Percentiles rank a stretch among this genome's conserved stretches.
Conservation (phyloP, 1,284 basidiomycete species). For the Leccinum pachyderme region DNA sequence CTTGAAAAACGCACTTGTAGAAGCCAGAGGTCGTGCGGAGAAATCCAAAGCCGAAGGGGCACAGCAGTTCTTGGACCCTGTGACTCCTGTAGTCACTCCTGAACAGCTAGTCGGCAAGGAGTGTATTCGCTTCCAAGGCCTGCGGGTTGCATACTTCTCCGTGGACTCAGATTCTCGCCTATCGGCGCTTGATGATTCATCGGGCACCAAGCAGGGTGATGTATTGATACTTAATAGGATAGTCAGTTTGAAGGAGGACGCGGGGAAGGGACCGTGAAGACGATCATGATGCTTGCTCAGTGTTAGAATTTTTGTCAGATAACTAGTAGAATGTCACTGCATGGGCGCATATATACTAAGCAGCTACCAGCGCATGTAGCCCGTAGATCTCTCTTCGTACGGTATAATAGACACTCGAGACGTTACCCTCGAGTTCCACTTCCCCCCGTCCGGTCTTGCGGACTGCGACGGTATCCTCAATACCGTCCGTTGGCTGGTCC, state of each 20-base stretch:
- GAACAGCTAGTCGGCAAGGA: conserved; percentile 90
- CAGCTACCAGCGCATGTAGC: conserved; percentile 82
- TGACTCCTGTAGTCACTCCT: conserved; percentile 67
- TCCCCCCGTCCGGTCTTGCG: conserved; percentile 81
- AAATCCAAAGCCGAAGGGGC: conserved; percentile 44
- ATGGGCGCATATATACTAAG: conserved; percentile 35
- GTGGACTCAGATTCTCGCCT: conserved; percentile 84
- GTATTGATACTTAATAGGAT: conserved; percentile 89
- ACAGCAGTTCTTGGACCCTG: conserved; percentile 39
- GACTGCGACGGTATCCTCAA: conserved; percentile 82
- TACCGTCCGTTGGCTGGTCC: conserved; percentile 43
- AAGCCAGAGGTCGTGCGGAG: conserved; percentile 66
- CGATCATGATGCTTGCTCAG: neutral
- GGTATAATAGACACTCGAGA: conserved; percentile 85
- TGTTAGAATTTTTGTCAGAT: neutral
- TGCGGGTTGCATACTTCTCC: conserved; percentile 94
- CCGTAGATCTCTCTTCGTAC: conserved; percentile 88
- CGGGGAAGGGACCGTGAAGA: conserved; percentile 58
- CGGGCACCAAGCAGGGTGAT: conserved; percentile 63
- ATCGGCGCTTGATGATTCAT: conserved; percentile 57
- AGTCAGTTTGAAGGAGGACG: conserved; percentile 94
- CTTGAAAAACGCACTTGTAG: conserved; percentile 64
- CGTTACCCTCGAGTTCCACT: conserved; percentile 85
- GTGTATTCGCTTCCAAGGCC: conserved; percentile 93
- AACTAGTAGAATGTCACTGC: conserved; percentile 10